Conservation (phyloP, 1,139 yeast species). For the Taphrina communis region DNA sequence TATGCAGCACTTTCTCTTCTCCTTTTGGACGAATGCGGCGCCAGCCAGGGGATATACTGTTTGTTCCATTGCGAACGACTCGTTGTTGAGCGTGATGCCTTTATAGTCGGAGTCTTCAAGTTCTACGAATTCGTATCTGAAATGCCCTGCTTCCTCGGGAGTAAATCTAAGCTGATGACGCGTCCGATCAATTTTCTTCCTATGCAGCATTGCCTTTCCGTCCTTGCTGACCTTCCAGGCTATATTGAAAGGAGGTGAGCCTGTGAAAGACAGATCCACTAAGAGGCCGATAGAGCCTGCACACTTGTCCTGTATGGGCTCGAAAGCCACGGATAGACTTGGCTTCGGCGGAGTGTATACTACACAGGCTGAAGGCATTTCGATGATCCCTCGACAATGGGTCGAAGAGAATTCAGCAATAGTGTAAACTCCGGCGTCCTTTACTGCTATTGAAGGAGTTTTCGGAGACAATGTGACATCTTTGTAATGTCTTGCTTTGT, state of each 20-base stretch:
- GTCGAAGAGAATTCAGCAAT: slow-evolving; percentile 62
- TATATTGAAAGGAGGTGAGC: slow-evolving; percentile 80
- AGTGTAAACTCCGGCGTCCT: slow-evolving; percentile 61
- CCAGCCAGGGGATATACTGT: slow-evolving; percentile 53
- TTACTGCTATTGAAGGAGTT: slow-evolving; percentile 47
- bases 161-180: slow-evolving; percentile 67
- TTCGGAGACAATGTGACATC: slow-evolving; percentile 34
- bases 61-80: slow-evolving; percentile 50
- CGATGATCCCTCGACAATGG: slow-evolving; percentile 68
- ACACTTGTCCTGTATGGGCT: slow-evolving; percentile 75
- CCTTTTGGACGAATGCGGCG: slow-evolving; percentile 50
- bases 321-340: slow-evolving; percentile 55
- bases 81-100: slow-evolving; percentile 49
- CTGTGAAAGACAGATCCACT: slow-evolving; percentile 69
- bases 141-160: slow-evolving; percentile 82
- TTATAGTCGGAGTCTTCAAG: slow-evolving; percentile 53
- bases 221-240: slow-evolving; percentile 61
- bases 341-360: slow-evolving; percentile 60
- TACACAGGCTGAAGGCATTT: slow-evolving; percentile 57
- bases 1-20: slow-evolving; percentile 54
- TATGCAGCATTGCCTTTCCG: slow-evolving; percentile 47
- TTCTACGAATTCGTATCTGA: slow-evolving; percentile 68
- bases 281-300: slow-evolving; percentile 89
- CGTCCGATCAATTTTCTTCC: slow-evolving; percentile 49
- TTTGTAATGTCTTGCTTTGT: slow-evolving; percentile 38